Base-by-base conservation (phyloP, 2,329 filamentous ascomycete species). In the Tolypocladium sp. region DNA sequence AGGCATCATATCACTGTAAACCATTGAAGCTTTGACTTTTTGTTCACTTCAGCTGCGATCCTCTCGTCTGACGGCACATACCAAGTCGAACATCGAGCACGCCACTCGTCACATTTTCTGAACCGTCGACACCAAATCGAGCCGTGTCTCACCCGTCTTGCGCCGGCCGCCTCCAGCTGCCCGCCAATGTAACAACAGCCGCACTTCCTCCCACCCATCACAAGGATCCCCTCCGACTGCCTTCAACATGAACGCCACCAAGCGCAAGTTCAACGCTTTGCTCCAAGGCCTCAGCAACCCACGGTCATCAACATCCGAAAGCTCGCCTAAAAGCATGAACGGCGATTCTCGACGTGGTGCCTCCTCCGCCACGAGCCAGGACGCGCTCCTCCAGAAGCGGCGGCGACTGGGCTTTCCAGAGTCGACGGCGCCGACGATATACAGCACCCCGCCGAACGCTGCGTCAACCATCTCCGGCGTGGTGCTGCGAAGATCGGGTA, bases 181-280 rank as follows among this genome's bases (percentile, higher is more conserved):
- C 49, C 27, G 49, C 30, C 49, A 22, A n/a, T 12, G 30, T 9
- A 13, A 17, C 49, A 10, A 35, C 35, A n/a, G 49, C 35, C 49
- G 49, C 49, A 12, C 49, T 33, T 52, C 49, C 49, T 52, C 49
- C 8, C 44, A 17, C 44, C 25, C 46, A 15, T n/a, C 25, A 13
- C 40, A 49, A n/a, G 38, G 30, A 42, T 25, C 44, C 41, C 37
- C 10, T 30, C 30, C 56, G 35, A 27, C 25, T 22, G 44, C 46
- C 10, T 15, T 13, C 25, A 59, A 22, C 63, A 89, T 92, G 78
- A 89, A 89, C 69, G 84, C 87, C 30, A 90, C 87, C n/a, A 93
- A 92, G 76, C 83, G 90, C 66, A 92, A 92, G 73, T 92, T 92
- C 77, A 89, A 92, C 73, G 82, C 83, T 67, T 80, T 92, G 20